Percentiles rank a stretch among this genome's conserved stretches.
phyloP scores from a whole-genome alignment of 768 basidiomycete genomes.

The Mycena rosella region DNA sequence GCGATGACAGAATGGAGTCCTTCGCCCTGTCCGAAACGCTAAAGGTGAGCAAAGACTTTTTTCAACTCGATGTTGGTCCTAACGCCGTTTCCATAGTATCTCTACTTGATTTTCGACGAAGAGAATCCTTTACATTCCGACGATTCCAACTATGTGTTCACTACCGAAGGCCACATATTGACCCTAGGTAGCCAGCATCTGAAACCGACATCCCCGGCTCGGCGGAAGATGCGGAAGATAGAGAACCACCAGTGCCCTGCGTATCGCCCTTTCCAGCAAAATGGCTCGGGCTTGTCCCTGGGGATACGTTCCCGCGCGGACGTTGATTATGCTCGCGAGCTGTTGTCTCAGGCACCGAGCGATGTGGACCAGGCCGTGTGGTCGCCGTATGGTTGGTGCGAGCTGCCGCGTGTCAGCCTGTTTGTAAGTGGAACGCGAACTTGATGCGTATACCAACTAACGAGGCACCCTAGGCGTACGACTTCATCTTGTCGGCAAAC shows the following conservation, averaged over 20 bases:
- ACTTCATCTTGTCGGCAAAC: slow-evolving; percentile 81
- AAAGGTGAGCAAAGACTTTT: slow-evolving; percentile 64
- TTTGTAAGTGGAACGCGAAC: slow-evolving; percentile 64
- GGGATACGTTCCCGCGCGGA: slow-evolving; percentile 83
- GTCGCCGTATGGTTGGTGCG: slow-evolving; percentile 83
- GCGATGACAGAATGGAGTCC: slow-evolving; percentile 97
- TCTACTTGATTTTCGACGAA: slow-evolving; percentile 93
- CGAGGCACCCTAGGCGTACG: slow-evolving; percentile 69
- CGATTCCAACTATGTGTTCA: slow-evolving; percentile 91
- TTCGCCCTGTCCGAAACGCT: slow-evolving; percentile 95
- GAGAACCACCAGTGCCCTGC: slow-evolving; percentile 82
- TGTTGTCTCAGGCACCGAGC: slow-evolving; percentile 69
- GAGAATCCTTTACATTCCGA: slow-evolving; percentile 83
- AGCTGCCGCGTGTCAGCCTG: slow-evolving; percentile 71
- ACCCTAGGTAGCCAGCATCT: slow-evolving; percentile 69
- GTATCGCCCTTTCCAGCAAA: slow-evolving; percentile 63
- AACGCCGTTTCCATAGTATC: slow-evolving; percentile 68
- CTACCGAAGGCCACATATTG: slow-evolving; percentile 95
- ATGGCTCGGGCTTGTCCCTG: slow-evolving; percentile 63
- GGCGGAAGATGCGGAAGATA: slow-evolving; percentile 70
- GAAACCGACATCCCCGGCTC: slow-evolving; percentile 67
- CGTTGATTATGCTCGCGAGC: slow-evolving; percentile 81
- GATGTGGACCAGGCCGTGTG: slow-evolving; percentile 68
- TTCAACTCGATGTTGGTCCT: background rate
- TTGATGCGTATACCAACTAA: background rate